A percentile compares a stretch with the other conserved stretches of the same genome.
phyloP scores from a whole-genome alignment of 139 green algal genomes.

The Chlorella sp. region DNA sequence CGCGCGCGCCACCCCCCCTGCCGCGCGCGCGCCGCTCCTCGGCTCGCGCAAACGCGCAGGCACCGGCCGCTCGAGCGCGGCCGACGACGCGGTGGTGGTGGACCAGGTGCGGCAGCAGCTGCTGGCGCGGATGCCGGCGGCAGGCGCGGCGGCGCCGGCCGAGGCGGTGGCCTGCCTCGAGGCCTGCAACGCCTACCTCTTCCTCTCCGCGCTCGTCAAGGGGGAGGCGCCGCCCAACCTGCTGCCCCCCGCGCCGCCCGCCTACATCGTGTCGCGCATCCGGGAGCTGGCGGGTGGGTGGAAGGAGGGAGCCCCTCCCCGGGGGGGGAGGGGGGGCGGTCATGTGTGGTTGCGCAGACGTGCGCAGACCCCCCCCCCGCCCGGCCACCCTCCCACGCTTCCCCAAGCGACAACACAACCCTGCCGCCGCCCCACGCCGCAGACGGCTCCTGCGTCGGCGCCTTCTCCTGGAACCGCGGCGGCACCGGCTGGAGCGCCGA shows the following conservation, averaged over 20 bases:
- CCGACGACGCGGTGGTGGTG: slow-evolving; percentile 25
- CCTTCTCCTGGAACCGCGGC: slow-evolving; percentile 62
- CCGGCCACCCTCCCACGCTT: no score
- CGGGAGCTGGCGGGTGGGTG: slow-evolving; percentile 52
- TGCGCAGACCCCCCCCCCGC: no score
- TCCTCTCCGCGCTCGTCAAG: slow-evolving; percentile 58
- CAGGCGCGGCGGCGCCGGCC: slow-evolving; percentile 18
- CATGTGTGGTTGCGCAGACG: no score
- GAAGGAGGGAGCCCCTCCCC: no score
- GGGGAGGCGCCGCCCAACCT: slow-evolving; percentile 63
- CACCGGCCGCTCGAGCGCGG: no score
- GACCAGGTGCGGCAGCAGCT: slow-evolving; percentile 23
- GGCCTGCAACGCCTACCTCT: slow-evolving; percentile 62
- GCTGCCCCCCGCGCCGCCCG: slow-evolving; percentile 61
- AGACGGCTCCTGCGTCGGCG: slow-evolving; percentile 55
- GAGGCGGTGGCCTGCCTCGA: slow-evolving; percentile 18
- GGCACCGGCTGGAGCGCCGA: slow-evolving; percentile 68
- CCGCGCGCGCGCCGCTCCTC: no score
- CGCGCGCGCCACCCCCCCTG: no score
- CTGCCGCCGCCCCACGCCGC: no score
- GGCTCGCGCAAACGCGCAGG: no score
- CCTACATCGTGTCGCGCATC: slow-evolving; percentile 66
- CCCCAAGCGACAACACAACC: no score
- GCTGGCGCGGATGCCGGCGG: slow-evolving; percentile 15
- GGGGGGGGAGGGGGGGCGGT: no score